Percentiles rank a stretch among this genome's conserved stretches.
Conservation (phyloP, 306 rosid species). For the Trichosanthes truncata region DNA sequence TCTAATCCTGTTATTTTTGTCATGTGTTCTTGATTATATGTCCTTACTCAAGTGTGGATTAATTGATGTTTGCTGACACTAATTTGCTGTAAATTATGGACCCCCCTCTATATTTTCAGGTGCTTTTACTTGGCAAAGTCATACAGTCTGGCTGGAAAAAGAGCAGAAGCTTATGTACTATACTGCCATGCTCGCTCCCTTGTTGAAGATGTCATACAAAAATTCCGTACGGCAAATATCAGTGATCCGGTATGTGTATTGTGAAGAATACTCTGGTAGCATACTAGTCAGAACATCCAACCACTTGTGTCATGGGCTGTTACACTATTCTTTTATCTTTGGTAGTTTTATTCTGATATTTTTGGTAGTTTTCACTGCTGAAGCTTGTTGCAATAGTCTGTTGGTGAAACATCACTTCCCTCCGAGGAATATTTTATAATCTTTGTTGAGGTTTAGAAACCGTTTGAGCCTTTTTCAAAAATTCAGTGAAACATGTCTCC, state of each 20-base stretch:
- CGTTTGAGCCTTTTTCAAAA: neutral
- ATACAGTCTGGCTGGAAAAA: slow-evolving; percentile 83
- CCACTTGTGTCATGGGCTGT: neutral
- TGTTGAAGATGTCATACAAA: slow-evolving; percentile 31
- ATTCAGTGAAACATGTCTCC: neutral
- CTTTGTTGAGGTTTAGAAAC: neutral
- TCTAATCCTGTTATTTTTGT: neutral
- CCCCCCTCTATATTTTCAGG: slow-evolving; percentile 29
- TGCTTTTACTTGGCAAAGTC: slow-evolving; percentile 91
- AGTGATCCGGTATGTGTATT: slow-evolving; percentile 23
- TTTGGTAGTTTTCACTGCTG: neutral
- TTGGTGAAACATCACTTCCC: neutral
- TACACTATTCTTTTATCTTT: neutral
- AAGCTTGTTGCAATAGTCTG: neutral
- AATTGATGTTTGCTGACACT: neutral
- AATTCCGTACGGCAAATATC: slow-evolving; percentile 12
- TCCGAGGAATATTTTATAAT: neutral
- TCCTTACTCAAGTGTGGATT: neutral
- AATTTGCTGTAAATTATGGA: neutral
- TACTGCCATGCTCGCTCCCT: slow-evolving; percentile 56
- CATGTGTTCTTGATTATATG: neutral
- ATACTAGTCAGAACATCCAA: neutral
- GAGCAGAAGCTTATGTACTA: slow-evolving; percentile 84
- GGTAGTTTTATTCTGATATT: neutral
- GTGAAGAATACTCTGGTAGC: neutral